These are phyloP conservation scores for Blastobotrys petasosporus DNA, from an alignment of 1,139 yeast genomes.

Conservation along the genomic window DNA sequence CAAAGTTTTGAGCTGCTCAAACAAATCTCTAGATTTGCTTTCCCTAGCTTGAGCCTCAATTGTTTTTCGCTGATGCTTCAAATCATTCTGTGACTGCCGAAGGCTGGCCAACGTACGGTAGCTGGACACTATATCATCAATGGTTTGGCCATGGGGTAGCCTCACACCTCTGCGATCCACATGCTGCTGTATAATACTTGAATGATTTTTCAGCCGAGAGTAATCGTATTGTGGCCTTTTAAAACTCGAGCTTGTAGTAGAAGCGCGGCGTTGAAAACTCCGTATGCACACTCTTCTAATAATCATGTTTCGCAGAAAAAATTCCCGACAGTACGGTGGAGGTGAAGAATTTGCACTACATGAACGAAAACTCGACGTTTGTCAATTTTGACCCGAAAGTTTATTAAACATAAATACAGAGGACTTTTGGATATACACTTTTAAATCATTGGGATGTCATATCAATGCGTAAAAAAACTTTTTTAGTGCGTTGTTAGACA, in stretches of 20 bases:
- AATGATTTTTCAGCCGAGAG: conserved; percentile 40
- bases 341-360: too few relatives aligned
- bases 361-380: too few relatives aligned
- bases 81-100: conserved; percentile 21
- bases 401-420: too few relatives aligned
- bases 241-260: too few relatives aligned
- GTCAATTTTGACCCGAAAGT: too few relatives aligned
- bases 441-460: neutral
- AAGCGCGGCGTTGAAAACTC: too few relatives aligned
- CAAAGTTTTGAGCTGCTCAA: conserved; percentile 22
- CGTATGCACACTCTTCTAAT: too few relatives aligned
- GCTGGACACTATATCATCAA: conserved; percentile 33
- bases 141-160: conserved; percentile 29
- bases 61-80: conserved; percentile 27
- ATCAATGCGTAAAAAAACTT: conserved; percentile 12
- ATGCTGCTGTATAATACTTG: conserved; percentile 41
- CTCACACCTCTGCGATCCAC: conserved; percentile 43
- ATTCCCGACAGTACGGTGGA: too few relatives aligned
- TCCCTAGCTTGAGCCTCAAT: conserved; percentile 1
- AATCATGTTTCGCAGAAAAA: too few relatives aligned
- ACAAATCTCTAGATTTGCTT: conserved; percentile 15
- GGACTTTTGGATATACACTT: too few relatives aligned
- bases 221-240: conserved; percentile 45
- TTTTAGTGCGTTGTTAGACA: neutral
- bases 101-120: conserved; percentile 26